phyloP scores from a whole-genome alignment of 306 rosid genomes.

The Malus fusca region DNA sequence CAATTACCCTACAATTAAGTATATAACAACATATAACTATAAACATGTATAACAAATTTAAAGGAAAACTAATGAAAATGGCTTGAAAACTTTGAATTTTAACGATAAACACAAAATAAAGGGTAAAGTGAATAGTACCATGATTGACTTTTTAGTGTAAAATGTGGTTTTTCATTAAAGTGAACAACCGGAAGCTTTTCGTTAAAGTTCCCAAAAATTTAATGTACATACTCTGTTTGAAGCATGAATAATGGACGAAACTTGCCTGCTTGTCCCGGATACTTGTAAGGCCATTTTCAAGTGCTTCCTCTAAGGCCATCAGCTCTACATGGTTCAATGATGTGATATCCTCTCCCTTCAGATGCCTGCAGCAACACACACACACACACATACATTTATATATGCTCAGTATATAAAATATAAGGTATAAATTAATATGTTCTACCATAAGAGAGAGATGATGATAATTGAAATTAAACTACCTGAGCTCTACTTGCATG shows the following conservation, averaged over 20 bases:
- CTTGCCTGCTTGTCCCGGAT: conserved; percentile 56
- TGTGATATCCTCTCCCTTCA: conserved; percentile 79
- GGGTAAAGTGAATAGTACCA: too few species aligned
- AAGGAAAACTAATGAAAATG: too few species aligned
- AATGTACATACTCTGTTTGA: not conserved
- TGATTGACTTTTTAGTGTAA: too few species aligned
- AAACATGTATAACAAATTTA: not conserved
- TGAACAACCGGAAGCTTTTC: too few species aligned
- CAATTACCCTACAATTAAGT: too few species aligned
- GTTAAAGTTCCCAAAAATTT: too few species aligned
- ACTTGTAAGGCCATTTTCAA: conserved; percentile 58
- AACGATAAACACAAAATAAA: too few species aligned
- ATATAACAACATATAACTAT: not conserved
- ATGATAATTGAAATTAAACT: not conserved
- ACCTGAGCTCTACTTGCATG: conserved; percentile 85
- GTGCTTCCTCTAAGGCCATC: conserved; percentile 53
- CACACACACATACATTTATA: not conserved
- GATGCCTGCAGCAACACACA: conserved; percentile 49
- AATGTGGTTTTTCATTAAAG: too few species aligned
- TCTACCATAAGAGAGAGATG: not conserved
- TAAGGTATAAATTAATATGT: too few species aligned
- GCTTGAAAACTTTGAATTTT: too few species aligned
- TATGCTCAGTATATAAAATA: not conserved
- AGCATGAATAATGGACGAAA: not conserved
- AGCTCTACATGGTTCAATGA: conserved; percentile 67